Base-by-base conservation (phyloP, 176 grass and related monocot species). In the Eragrostis curvula region DNA sequence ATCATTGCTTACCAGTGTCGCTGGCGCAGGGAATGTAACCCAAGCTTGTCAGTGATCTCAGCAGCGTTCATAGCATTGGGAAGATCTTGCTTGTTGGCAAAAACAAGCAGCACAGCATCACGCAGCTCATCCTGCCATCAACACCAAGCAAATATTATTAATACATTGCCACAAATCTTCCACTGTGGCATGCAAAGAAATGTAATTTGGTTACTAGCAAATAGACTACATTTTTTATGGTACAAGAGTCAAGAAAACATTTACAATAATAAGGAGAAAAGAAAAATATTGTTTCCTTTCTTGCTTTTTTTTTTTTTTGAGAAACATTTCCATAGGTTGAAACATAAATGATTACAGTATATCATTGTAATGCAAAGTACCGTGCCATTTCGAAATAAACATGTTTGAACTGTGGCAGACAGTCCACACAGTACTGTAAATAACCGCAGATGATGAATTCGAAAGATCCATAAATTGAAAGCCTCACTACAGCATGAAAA, bases 21-120 rank as follows among this genome's bases (percentile, higher is more conserved):
- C 52, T 85, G 83, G 14, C 73, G 82, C 28, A 84, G 82, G 49
- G 82, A 84, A 17, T 77, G 82, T 27, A 84, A 27, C 23, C 82
- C 73, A 8, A 84, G 73, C 64, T 84, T 77, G 45, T 84, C 82
- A 73, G 84, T 86, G 12, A 86, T 86, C 76, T 86, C 84, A 56
- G 84, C 84, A 73, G 76, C 84, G 80, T 77, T 84, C 82, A 84
- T 84, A 12, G 83, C 83, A 13, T 85, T 85, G 28, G 83, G 83
- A 49, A 85, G 83, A 85, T 85, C 83, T 85, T 85, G 83, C 83
- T 85, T 85, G 83, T 85, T 85, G 52, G 83, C 83, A 12, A 85
- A 85, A 15, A 85, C 73, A 85, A 85, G 83, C 41, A 85, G 39
- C 41, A 85, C 83, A 78, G 73, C 83, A 78, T 85, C 83, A 50